phyloP scores from a whole-genome alignment of 2,329 filamentous ascomycete genomes.

The Pestalotiopsis sp. region DNA sequence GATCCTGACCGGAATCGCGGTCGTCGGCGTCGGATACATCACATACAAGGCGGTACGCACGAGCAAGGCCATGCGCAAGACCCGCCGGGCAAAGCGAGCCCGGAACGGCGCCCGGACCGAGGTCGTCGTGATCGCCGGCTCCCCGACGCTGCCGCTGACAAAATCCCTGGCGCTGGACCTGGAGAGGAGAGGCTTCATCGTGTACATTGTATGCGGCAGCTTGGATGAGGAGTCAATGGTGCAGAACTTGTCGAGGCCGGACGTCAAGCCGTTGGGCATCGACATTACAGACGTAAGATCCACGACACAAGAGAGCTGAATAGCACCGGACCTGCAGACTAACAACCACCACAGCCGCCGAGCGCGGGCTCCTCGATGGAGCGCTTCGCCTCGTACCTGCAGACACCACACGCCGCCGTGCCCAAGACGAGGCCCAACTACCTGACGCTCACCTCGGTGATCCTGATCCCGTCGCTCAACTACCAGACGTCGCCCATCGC shows the following conservation, averaged over 20 bases:
- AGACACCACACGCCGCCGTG: constrained; percentile 75
- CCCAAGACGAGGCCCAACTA: constrained; percentile 76
- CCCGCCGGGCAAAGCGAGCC: constrained; percentile 76
- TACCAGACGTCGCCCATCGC: constrained; percentile 85
- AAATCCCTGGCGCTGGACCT: constrained; percentile 83
- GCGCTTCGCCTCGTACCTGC: constrained; percentile 72
- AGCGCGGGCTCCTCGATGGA: constrained; percentile 71
- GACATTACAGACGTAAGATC: constrained; percentile 78
- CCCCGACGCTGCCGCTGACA: constrained; percentile 80
- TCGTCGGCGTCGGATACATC: constrained; percentile 72
- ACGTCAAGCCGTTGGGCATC: constrained; percentile 80
- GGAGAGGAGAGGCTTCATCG: constrained; percentile 88
- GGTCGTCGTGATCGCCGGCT: constrained; percentile 87
- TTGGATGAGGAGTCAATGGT: constrained; percentile 83
- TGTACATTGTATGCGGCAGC: constrained; percentile 87
- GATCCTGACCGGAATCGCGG: constrained; percentile 70
- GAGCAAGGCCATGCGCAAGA: constrained; percentile 63
- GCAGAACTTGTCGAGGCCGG: constrained; percentile 73
- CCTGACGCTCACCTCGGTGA: constrained; percentile 75
- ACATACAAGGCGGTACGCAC: constrained; percentile 55
- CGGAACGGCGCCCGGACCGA: constrained; percentile 85
- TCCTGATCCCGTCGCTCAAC: constrained; percentile 80
- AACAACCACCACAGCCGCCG: constrained; percentile 56
- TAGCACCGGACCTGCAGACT: not conserved
- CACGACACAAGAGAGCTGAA: not conserved